phyloP scores from a whole-genome alignment of 495 filamentous ascomycete species.

The Viridothelium virens region DNA sequence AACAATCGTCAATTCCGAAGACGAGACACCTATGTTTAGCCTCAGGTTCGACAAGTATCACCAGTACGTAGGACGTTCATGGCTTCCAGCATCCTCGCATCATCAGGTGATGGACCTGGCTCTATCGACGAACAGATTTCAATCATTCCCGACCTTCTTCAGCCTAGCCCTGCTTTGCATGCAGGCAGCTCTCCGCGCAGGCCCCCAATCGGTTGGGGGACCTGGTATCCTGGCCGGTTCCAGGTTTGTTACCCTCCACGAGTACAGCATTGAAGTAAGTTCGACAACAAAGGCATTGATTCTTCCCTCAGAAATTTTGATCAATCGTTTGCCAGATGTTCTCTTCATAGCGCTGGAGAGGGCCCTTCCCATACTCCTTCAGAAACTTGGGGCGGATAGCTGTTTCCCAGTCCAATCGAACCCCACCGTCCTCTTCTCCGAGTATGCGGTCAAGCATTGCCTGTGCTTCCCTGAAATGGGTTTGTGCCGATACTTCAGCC shows the following conservation, averaged over 20 bases:
- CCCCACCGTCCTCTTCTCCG: not conserved
- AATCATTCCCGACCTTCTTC: not conserved
- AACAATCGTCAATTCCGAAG: too few relatives aligned
- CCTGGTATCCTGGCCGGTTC: not conserved
- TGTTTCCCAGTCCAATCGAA: not conserved
- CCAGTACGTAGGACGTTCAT: too few relatives aligned
- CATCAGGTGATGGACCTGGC: not conserved
- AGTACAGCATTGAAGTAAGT: not conserved
- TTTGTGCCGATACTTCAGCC: not conserved
- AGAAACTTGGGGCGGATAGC: not conserved
- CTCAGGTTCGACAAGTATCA: too few relatives aligned
- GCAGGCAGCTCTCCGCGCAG: slow-evolving; percentile 7
- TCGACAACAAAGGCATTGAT: not conserved
- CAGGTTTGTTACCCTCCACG: not conserved
- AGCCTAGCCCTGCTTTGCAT: not conserved
- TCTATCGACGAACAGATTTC: not conserved
- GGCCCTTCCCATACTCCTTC: not conserved
- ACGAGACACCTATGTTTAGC: too few relatives aligned
- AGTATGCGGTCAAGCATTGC: not conserved
- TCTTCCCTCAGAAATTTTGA: not conserved
- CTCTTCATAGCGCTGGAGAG: not conserved
- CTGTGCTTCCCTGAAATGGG: not conserved
- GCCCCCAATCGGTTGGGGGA: not conserved
- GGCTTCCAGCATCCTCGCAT: too few relatives aligned
- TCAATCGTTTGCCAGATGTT: slow-evolving; percentile 1